A percentile compares a stretch with the other conserved stretches of the same genome.
Conservation (phyloP, 139 green algal genomes). For the Desmodesmus armatus region DNA sequence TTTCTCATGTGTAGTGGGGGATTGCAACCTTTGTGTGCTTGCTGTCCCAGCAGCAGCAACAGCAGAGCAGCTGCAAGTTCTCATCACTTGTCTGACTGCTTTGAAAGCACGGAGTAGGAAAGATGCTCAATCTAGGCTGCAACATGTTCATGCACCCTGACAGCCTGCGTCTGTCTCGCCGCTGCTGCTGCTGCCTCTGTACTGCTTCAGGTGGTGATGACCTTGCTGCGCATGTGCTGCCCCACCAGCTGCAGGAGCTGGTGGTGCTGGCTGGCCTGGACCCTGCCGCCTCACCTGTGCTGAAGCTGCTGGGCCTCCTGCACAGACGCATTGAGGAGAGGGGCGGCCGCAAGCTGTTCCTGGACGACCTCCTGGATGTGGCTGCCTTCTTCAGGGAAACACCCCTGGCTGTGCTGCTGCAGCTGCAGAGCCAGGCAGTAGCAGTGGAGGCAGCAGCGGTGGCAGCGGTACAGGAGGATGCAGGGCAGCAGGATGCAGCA, state of each 20-base stretch:
- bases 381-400: conserved; percentile 46
- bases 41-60: neutral
- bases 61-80: neutral
- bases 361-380: conserved; percentile 64
- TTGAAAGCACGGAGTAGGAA: too few relatives aligned
- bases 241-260: conserved; percentile 69
- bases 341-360: conserved; percentile 41
- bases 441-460: neutral
- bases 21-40: too few relatives aligned
- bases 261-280: conserved; percentile 71
- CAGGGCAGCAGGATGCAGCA: neutral
- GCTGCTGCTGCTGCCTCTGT: too few relatives aligned
- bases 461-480: neutral
- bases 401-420: neutral
- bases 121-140: too few relatives aligned
- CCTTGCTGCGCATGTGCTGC: conserved; percentile 48
- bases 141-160: too few relatives aligned
- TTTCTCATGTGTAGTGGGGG: too few relatives aligned
- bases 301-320: conserved; percentile 56
- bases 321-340: neutral
- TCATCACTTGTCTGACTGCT: too few relatives aligned
- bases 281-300: conserved; percentile 50
- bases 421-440: neutral
- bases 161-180: too few relatives aligned
- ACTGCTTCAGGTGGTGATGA: conserved; percentile 51